Percentiles rank a stretch among this genome's conserved stretches.
phyloP scores from a whole-genome alignment of 768 basidiomycete species.

The Sporobolomyces roseus region DNA sequence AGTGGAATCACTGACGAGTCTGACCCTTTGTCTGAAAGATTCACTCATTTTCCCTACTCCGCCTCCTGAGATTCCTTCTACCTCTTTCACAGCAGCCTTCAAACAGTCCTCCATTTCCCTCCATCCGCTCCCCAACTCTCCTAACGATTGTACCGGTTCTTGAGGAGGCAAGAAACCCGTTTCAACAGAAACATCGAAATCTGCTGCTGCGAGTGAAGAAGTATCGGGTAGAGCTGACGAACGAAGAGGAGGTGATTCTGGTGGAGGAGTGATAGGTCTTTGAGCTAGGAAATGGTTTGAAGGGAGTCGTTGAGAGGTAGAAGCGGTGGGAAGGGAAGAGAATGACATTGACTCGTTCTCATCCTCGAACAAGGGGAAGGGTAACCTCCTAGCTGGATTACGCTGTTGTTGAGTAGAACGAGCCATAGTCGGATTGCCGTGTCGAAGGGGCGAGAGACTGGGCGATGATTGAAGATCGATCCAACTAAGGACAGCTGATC shows the following conservation, averaged over 20 bases:
- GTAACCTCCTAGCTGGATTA: not conserved
- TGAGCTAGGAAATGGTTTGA: slow-evolving; percentile 44
- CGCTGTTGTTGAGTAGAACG: not conserved
- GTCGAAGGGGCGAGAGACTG: not conserved
- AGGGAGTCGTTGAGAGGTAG: slow-evolving; percentile 19
- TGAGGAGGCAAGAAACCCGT: slow-evolving; percentile 90
- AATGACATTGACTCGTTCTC: not conserved
- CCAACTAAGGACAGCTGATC: too few relatives aligned
- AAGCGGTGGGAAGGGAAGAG: not conserved
- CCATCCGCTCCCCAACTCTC: slow-evolving; percentile 52
- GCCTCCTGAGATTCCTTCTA: slow-evolving; percentile 57
- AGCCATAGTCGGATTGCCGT: not conserved
- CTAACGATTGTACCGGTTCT: slow-evolving; percentile 68
- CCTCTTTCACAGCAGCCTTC: slow-evolving; percentile 55
- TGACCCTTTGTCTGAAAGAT: slow-evolving; percentile 64
- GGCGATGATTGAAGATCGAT: too few relatives aligned
- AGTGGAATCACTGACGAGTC: slow-evolving; percentile 56
- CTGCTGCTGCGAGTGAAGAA: slow-evolving; percentile 69
- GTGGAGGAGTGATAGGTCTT: slow-evolving; percentile 25
- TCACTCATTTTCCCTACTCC: slow-evolving; percentile 58
- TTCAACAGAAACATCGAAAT: slow-evolving; percentile 85
- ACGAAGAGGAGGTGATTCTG: not conserved
- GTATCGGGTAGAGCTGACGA: slow-evolving; percentile 51
- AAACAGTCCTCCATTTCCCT: slow-evolving; percentile 46
- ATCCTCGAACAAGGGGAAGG: not conserved